phyloP scores from a whole-genome alignment of 1,284 basidiomycete species.

The Boletus smithii region DNA sequence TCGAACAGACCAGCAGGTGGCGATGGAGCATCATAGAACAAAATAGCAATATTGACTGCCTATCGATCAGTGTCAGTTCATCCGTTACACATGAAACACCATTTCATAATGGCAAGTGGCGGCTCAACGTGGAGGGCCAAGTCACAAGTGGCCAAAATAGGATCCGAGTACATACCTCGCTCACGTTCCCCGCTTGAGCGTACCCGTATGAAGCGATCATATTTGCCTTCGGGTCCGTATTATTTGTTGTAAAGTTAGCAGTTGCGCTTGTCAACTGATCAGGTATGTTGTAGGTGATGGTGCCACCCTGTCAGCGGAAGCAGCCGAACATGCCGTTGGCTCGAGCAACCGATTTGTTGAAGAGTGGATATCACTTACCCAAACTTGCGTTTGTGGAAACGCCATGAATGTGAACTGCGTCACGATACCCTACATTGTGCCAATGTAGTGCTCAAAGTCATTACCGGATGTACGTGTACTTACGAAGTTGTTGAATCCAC shows the following conservation, averaged over 20 bases:
- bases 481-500: constrained; percentile 63
- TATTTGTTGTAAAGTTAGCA: constrained; percentile 47
- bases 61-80: constrained; percentile 9
- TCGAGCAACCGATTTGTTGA: background rate
- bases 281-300: constrained; percentile 41
- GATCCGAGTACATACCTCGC: constrained; percentile 23
- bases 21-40: constrained; percentile 45
- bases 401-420: constrained; percentile 55
- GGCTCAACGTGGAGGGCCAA: constrained; percentile 1
- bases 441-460: background rate
- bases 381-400: constrained; percentile 53
- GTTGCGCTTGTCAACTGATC: constrained; percentile 40
- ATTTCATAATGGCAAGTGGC: too few species aligned
- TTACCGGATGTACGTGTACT: constrained; percentile 19
- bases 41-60: constrained; percentile 17
- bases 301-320: constrained; percentile 46
- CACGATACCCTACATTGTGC: constrained; percentile 50
- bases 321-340: constrained; percentile 3
- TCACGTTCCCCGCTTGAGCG: constrained; percentile 27
- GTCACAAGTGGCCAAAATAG: background rate
- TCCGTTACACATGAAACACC: background rate
- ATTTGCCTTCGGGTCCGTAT: constrained; percentile 58
- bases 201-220: constrained; percentile 56
- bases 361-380: constrained; percentile 40
- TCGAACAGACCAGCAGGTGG: constrained; percentile 45